A percentile compares a stretch with the other conserved stretches of the same genome.
These are phyloP conservation scores for Nakazawaea pomicola DNA, from an alignment of 805 yeast species.

Conservation along the genomic window DNA sequence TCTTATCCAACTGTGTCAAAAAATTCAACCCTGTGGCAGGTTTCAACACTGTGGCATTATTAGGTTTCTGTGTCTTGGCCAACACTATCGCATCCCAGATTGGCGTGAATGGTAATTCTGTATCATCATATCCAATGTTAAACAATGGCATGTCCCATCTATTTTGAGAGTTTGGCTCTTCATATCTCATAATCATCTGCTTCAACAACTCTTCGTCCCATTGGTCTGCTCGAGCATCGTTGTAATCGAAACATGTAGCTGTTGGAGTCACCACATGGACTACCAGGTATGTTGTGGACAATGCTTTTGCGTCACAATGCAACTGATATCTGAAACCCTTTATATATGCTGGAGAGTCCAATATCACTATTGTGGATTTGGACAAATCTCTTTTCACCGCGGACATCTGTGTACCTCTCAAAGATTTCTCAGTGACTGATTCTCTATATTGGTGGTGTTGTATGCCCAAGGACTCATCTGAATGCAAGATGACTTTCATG, in stretches of 20 bases:
- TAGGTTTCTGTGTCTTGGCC: slow-evolving; percentile 66
- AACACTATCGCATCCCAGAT: slow-evolving; percentile 61
- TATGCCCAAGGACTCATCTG: slow-evolving; percentile 76
- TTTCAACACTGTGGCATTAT: slow-evolving; percentile 77
- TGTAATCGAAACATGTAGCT: slow-evolving; percentile 61
- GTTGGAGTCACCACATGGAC: slow-evolving; percentile 71
- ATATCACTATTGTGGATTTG: slow-evolving; percentile 64
- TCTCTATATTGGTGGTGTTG: slow-evolving; percentile 63
- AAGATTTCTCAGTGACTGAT: slow-evolving; percentile 71
- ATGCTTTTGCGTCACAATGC: slow-evolving; percentile 87
- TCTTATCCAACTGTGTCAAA: slow-evolving; percentile 69
- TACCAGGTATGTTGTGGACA: slow-evolving; percentile 77
- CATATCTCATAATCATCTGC: slow-evolving; percentile 78
- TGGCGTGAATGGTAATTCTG: slow-evolving; percentile 54
- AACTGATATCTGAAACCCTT: slow-evolving; percentile 94
- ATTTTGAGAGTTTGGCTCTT: slow-evolving; percentile 82
- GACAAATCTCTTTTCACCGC: slow-evolving; percentile 82
- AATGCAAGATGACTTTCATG: slow-evolving; percentile 60
- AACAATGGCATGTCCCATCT: slow-evolving; percentile 95
- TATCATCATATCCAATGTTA: slow-evolving; percentile 56
- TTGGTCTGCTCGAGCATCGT: slow-evolving; percentile 30
- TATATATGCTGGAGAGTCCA: slow-evolving; percentile 84
- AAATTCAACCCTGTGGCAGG: slow-evolving; percentile 76
- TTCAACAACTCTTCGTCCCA: slow-evolving; percentile 68
- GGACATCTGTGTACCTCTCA: slow-evolving; percentile 80